A percentile compares a stretch with the other conserved stretches of the same genome.
Evolutionary conservation across 345 rosid species (phyloP).

Genomic region (Clarkia xantiana): DNA sequence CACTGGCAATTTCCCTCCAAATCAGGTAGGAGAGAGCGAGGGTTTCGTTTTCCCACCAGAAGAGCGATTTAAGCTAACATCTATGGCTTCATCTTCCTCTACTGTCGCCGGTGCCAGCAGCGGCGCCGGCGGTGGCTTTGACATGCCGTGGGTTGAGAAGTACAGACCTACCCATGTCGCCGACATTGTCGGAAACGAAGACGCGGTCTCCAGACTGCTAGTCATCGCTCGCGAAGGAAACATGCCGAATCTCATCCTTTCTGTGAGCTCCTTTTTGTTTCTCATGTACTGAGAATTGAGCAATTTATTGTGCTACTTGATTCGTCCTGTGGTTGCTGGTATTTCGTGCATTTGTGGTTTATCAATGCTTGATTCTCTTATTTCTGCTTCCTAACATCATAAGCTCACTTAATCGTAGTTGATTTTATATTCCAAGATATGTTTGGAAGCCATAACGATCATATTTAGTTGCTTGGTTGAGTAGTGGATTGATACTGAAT

Average conservation of each 20-base stretch:
- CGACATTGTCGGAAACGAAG: constrained; percentile 85
- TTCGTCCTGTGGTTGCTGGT: too few relatives aligned
- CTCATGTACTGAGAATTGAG: not conserved
- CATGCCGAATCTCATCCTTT: constrained; percentile 86
- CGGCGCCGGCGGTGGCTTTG: constrained; percentile 26
- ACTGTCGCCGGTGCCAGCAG: constrained; percentile 15
- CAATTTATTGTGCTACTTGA: too few relatives aligned
- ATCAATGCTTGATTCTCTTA: not conserved
- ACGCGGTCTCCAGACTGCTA: constrained; percentile 81
- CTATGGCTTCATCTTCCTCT: constrained; percentile 45
- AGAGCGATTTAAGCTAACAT: not conserved
- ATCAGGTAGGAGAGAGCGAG: not conserved
- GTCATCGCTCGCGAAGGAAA: constrained; percentile 93
- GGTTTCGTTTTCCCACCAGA: not conserved
- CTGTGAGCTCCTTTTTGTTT: constrained; percentile 29
- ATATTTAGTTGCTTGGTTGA: too few relatives aligned
- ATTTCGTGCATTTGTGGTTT: not conserved
- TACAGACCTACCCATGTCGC: constrained; percentile 64
- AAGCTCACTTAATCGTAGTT: too few relatives aligned
- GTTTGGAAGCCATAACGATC: too few relatives aligned
- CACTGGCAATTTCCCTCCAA: constrained; percentile 9
- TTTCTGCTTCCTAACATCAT: not conserved
- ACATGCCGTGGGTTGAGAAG: constrained; percentile 98
- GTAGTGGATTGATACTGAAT: too few relatives aligned
- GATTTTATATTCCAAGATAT: too few relatives aligned